Base-by-base conservation (phyloP, 441 rosid genomes). In the Arabidopsis lyrata region DNA sequence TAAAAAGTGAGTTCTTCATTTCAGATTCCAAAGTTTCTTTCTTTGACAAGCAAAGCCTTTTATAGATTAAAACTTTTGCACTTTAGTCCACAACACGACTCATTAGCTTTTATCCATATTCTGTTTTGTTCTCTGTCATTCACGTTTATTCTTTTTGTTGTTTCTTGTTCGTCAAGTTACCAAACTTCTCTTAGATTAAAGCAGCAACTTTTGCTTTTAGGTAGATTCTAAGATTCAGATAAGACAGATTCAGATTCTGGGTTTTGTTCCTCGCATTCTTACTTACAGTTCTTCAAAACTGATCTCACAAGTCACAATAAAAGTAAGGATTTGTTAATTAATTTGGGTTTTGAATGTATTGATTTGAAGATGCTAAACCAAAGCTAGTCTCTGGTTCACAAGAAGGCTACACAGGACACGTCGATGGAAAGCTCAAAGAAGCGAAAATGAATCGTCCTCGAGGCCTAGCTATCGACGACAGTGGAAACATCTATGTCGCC, bases 401-500 rank as follows among this genome's bases (percentile, higher is more conserved):
- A 31, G 97, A 93, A 77, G 99, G 98, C 69, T 79, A 86, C 72
- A 70, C 88, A 8, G 99, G 98, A 22, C 96, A 93, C 73, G 86
- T 93, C 22, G 98, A 96, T 48, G 99, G 99, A 38, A 91, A 83
- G 79, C 78, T 62, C 5, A 88, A 89, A 70, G 97, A 90, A 64
- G 90, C 97, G 0, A 90, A 81, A 85, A 81, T 96, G 96, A 88
- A 90, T 81, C 97, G 83, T 79, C 99, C 98, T 5, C 86, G 86
- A 82, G 99, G 97, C 66, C 71, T 91, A 34, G 81, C 97, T 0
- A 82, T 87, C 12, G 99, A 96, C 77, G 92, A 88, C 63, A 83
- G 92, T 66, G 98, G 99, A 79, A 96, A 96, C 80, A 84, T 96
- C 54, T 96, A 96, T 78, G 61, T 96, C 20, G 98, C 99, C 3